Percentiles rank a stretch among this genome's conserved stretches.
Conservation (phyloP, 2,329 filamentous ascomycete species). For the Colletotrichum shisoi region DNA sequence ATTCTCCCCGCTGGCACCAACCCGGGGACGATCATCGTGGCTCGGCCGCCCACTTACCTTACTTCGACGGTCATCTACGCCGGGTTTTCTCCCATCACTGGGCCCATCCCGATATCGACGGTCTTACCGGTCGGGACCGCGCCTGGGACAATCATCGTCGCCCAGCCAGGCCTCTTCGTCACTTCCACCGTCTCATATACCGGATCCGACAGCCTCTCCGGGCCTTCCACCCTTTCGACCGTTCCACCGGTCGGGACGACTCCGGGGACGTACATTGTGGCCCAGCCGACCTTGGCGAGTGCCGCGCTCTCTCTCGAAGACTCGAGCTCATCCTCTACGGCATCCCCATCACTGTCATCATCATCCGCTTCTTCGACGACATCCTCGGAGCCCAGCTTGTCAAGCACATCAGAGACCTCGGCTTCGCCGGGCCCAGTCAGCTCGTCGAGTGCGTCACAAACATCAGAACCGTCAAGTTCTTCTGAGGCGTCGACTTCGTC, state of each 20-base stretch:
- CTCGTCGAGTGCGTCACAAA: no score
- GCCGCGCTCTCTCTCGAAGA: no score
- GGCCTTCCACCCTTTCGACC: constrained; percentile 9
- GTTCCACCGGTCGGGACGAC: constrained; percentile 8
- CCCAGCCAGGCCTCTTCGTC: constrained; percentile 5
- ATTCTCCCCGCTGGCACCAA: constrained; percentile 14
- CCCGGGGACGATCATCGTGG: constrained; percentile 30
- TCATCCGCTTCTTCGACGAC: neutral
- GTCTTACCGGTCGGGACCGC: constrained; percentile 17
- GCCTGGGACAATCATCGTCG: constrained; percentile 25
- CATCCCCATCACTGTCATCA: neutral
- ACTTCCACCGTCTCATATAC: constrained; percentile 5
- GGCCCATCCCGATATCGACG: constrained; percentile 22
- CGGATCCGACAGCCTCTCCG: constrained; percentile 12
- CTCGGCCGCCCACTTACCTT: constrained; percentile 19
- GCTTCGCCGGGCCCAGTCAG: neutral
- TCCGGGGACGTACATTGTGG: constrained; percentile 29
- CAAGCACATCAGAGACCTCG: neutral
- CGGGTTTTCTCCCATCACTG: neutral
- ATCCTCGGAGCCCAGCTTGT: neutral
- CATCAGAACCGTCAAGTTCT: neutral
- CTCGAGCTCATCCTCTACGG: neutral
- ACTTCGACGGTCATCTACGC: constrained; percentile 24
- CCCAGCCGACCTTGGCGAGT: neutral
- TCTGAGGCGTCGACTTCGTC: neutral